These are phyloP conservation scores for Ambrosiella xylebori DNA, from an alignment of 2,329 filamentous ascomycete species.

Conservation along the genomic window DNA sequence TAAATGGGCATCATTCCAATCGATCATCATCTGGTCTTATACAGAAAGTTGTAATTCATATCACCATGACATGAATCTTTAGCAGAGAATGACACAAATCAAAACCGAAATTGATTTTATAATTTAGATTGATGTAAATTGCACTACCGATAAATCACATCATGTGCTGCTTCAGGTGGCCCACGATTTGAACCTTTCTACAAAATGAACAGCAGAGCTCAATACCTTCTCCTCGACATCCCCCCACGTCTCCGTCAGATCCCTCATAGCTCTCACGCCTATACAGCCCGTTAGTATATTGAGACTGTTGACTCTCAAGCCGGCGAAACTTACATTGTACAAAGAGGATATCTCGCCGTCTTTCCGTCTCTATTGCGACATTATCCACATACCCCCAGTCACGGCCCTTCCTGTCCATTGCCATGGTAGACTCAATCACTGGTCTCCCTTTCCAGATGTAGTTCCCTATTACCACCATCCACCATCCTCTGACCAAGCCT, in stretches of 20 bases:
- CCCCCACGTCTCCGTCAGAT: constrained; percentile 58
- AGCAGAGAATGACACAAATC: too few relatives aligned
- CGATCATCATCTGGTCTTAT: too few relatives aligned
- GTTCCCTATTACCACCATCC: constrained; percentile 61
- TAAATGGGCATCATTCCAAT: too few relatives aligned
- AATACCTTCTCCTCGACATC: constrained; percentile 50
- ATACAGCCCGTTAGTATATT: not conserved
- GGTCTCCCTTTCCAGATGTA: constrained; percentile 66
- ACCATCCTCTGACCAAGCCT: constrained; percentile 68
- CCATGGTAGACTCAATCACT: constrained; percentile 47
- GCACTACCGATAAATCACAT: not conserved
- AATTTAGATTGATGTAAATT: too few relatives aligned
- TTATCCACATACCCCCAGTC: constrained; percentile 64
- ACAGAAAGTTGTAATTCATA: too few relatives aligned
- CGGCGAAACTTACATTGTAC: constrained; percentile 48
- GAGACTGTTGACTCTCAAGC: not conserved
- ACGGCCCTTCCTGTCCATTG: constrained; percentile 47
- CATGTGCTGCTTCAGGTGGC: not conserved
- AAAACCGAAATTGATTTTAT: too few relatives aligned
- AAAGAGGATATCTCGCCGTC: constrained; percentile 61
- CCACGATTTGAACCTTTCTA: constrained; percentile 59
- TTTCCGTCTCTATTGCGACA: constrained; percentile 49
- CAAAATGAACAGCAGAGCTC: constrained; percentile 52
- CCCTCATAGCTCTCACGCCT: constrained; percentile 50
- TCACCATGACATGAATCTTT: too few relatives aligned